Percentiles rank a stretch among this genome's conserved stretches.
phyloP scores from a whole-genome alignment of 768 basidiomycete genomes.

The Collybia mongolica region DNA sequence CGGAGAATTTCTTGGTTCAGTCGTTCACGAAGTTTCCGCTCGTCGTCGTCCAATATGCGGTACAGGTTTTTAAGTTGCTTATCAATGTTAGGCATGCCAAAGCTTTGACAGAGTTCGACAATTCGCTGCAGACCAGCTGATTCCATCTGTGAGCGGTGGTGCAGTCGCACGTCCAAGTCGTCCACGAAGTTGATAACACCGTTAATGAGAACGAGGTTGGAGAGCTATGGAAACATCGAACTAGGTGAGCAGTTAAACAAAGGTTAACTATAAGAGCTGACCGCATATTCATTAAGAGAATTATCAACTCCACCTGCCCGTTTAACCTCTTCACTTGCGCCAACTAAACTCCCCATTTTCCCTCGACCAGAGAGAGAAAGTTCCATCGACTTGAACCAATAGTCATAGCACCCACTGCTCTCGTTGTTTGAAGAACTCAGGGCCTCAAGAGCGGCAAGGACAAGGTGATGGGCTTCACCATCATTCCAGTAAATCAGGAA shows the following conservation, averaged over 20 bases:
- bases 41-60: conserved; percentile 68
- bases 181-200: conserved; percentile 63
- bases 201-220: conserved; percentile 74
- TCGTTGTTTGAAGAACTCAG: conserved; percentile 70
- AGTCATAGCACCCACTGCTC: conserved; percentile 66
- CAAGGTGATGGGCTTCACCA: conserved; percentile 58
- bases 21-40: conserved; percentile 65
- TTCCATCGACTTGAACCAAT: conserved; percentile 88
- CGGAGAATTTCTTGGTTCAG: conserved; percentile 75
- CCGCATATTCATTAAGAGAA: conserved; percentile 83
- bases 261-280: conserved; percentile 34
- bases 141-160: conserved; percentile 89
- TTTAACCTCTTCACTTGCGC: conserved; percentile 88
- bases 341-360: conserved; percentile 93
- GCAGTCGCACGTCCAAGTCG: conserved; percentile 82
- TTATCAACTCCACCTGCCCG: conserved; percentile 63
- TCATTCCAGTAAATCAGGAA: conserved; percentile 70
- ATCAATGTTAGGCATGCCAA: conserved; percentile 64
- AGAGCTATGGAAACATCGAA: conserved; percentile 38
- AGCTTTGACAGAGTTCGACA: conserved; percentile 63
- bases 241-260: conserved; percentile 5
- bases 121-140: conserved; percentile 78
- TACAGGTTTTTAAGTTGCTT: conserved; percentile 64
- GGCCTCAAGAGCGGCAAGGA: conserved; percentile 72
- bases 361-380: conserved; percentile 78